Evolutionary conservation across 2,329 filamentous ascomycete genomes (phyloP), one percentile per base, ranked within the genome.

Genomic region (Talaromyces sp.): DNA sequence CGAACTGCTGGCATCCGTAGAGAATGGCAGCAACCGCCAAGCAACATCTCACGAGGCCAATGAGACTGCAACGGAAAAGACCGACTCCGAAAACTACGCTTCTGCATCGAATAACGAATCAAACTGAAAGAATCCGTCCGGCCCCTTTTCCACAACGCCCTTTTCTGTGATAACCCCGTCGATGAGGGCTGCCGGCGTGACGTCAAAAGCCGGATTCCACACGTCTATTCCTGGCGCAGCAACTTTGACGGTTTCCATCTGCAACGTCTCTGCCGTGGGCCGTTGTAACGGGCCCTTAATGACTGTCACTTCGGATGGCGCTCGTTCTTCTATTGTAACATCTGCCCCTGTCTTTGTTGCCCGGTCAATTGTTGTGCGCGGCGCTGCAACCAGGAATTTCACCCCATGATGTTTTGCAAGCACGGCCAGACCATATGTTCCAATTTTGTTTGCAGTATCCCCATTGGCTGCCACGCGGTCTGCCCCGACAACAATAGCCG

Each of bases 381-480:
- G 95, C 0, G 95, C 95, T 0, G 95, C 95, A 31, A 99, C 93
- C 10, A 99, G 83, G 72, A 99, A 99, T 75, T 93, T 96, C 70
- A 98, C 84, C 19, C 90, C 90, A 69, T 99, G 95, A 70, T 93
- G 82, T 65, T 84, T 87, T 24, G 95, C 95, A 31, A 96, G 82
- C n/a, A 98, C 92, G 3, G 95, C 92, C 4, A 99, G 83, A 58
- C 88, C 84, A 73, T 99, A 98, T 0, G 95, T 99, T 56, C 95
- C 95, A 63, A 99, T 96, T 80, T 99, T 99, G 80, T 99, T 99
- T 59, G 95, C 95, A 0, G 95, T 98, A 77, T 99, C 95, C 31
- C 95, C 95, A 69, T 99, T 99, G 56, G 92, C 90, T 32, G 93
- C 95, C 14, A 99, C 95, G 60, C 95, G 86, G 74, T 99, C 95